Conservation (phyloP, 441 rosid species). For the Theobroma grandiflorum region DNA sequence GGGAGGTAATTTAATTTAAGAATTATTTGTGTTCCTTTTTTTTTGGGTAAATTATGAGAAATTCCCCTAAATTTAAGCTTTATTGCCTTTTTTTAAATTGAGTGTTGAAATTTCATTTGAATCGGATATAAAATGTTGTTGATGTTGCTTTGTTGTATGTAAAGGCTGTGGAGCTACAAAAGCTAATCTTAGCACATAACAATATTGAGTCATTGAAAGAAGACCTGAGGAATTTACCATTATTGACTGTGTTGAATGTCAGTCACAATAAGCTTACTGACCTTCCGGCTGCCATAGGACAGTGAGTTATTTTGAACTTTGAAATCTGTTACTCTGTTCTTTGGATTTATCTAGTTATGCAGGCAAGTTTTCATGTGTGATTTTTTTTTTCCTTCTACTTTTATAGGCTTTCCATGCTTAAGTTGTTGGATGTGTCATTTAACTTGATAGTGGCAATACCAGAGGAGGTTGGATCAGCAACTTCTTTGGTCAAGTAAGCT, state of each 20-base stretch:
- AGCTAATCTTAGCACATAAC: conserved; percentile 44
- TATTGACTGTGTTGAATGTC: conserved; percentile 75
- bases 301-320: conserved; percentile 58
- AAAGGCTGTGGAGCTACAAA: conserved; percentile 4
- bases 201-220: conserved; percentile 73
- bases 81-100: too few species aligned
- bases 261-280: conserved; percentile 76
- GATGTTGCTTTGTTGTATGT: not conserved
- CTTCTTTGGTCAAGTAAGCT: conserved; percentile 88
- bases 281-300: conserved; percentile 89
- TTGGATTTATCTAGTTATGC: conserved; percentile 13
- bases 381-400: conserved; percentile 23
- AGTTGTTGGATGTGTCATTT: conserved; percentile 83
- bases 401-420: conserved; percentile 81
- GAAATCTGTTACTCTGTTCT: not conserved
- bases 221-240: conserved; percentile 72
- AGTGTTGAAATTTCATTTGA: too few species aligned
- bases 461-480: conserved; percentile 78
- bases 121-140: too few species aligned
- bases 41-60: not conserved
- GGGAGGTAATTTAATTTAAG: conserved; percentile 73
- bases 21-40: not conserved
- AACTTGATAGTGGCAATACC: conserved; percentile 70
- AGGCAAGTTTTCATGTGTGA: conserved; percentile 10
- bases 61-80: not conserved